phyloP scores from a whole-genome alignment of 1,284 basidiomycete genomes.

The Abortiporus biennis region DNA sequence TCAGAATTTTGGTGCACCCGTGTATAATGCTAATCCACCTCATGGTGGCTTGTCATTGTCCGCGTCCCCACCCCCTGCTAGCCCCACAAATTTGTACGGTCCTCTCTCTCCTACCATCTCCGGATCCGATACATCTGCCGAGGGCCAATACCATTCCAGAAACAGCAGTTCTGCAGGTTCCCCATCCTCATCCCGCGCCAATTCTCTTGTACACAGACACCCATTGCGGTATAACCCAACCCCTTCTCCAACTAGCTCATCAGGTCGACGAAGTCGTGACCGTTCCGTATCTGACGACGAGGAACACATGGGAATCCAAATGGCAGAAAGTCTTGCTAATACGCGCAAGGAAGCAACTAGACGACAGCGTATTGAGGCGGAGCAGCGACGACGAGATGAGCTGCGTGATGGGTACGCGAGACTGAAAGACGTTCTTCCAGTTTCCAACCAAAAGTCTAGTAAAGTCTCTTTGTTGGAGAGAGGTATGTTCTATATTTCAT shows the following conservation, averaged over 20 bases:
- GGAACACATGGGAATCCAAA: constrained; percentile 58
- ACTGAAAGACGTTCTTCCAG: constrained; percentile 79
- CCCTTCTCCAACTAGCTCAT: constrained; percentile 69
- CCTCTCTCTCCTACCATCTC: constrained; percentile 76
- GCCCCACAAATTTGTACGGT: constrained; percentile 58
- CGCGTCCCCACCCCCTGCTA: constrained; percentile 62
- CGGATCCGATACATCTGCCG: constrained; percentile 78
- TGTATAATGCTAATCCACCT: constrained; percentile 42
- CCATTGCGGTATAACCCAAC: constrained; percentile 68
- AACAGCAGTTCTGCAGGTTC: constrained; percentile 73
- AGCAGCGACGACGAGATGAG: constrained; percentile 81
- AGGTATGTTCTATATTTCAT: constrained; percentile 40
- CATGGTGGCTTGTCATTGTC: constrained; percentile 47
- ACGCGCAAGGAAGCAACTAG: constrained; percentile 80
- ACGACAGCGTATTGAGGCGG: constrained; percentile 78
- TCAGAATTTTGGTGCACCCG: constrained; percentile 28
- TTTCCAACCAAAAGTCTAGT: constrained; percentile 83
- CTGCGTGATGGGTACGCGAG: constrained; percentile 83
- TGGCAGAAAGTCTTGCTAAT: constrained; percentile 63
- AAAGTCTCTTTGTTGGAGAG: constrained; percentile 85
- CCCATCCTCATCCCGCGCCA: constrained; percentile 65
- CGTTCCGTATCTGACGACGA: constrained; percentile 75
- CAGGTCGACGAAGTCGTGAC: constrained; percentile 56
- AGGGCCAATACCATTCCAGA: constrained; percentile 69
- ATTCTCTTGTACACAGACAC: constrained; percentile 67